Conservation (phyloP, 2,329 filamentous ascomycete genomes). For the Lecanoromycetidae sp. region DNA sequence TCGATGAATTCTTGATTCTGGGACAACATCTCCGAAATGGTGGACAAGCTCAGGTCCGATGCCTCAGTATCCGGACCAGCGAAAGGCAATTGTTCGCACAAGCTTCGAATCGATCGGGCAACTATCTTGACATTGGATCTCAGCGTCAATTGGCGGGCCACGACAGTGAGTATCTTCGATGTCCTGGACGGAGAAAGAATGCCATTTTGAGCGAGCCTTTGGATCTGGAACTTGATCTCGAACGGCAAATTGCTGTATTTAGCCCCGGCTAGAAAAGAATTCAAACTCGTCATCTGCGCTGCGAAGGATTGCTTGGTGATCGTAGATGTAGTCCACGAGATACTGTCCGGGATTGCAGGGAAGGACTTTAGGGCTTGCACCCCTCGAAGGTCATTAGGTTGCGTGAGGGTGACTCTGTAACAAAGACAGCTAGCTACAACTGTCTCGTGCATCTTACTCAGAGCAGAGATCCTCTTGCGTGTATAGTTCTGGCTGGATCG, state of each 20-base stretch:
- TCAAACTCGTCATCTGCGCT: slow-evolving; percentile 27
- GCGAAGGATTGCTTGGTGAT: slow-evolving; percentile 20
- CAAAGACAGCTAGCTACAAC: slow-evolving; percentile 13
- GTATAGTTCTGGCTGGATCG: background rate
- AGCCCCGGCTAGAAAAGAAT: slow-evolving; percentile 17
- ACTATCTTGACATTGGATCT: slow-evolving; percentile 33
- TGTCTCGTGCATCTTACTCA: slow-evolving; percentile 1
- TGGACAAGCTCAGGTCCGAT: slow-evolving; percentile 28
- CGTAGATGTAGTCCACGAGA: slow-evolving; percentile 13
- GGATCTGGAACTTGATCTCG: slow-evolving; percentile 48
- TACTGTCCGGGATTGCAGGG: slow-evolving; percentile 10
- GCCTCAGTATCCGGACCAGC: slow-evolving; percentile 41
- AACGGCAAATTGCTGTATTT: slow-evolving; percentile 36
- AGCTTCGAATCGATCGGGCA: slow-evolving; percentile 40
- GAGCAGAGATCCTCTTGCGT: slow-evolving; percentile 13
- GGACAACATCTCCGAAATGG: slow-evolving; percentile 32
- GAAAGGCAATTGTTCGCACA: slow-evolving; percentile 43
- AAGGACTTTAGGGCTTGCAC: slow-evolving; percentile 9
- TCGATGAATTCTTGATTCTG: slow-evolving; percentile 30
- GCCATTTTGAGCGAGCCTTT: slow-evolving; percentile 51
- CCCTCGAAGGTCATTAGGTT: background rate
- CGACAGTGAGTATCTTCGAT: slow-evolving; percentile 33
- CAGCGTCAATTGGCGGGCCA: slow-evolving; percentile 19
- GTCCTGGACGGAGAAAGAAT: slow-evolving; percentile 47
- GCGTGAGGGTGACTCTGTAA: slow-evolving; percentile 13